A percentile compares a stretch with the other conserved stretches of the same genome.
Evolutionary conservation across 805 yeast genomes (phyloP).

Genomic region (Saccharomycopsis babjevae): DNA sequence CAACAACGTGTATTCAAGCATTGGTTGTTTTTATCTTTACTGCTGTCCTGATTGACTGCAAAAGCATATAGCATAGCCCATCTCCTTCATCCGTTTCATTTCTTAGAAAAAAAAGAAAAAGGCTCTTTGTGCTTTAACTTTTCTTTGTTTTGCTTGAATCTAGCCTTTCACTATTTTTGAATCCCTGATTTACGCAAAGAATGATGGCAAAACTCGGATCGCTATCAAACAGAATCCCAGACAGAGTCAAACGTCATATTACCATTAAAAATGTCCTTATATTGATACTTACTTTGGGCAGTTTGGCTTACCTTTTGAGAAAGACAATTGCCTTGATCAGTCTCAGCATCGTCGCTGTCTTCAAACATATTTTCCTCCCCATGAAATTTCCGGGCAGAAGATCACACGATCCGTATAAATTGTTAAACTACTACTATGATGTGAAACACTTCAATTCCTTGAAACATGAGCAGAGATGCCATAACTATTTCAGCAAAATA

Average conservation of each 20-base stretch:
- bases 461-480: slow-evolving; percentile 13
- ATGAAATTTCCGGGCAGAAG: slow-evolving; percentile 7
- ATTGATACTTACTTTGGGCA: background rate
- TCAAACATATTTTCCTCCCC: slow-evolving; percentile 11
- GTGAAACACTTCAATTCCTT: slow-evolving; percentile 6
- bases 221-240: background rate
- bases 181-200: background rate
- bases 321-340: background rate
- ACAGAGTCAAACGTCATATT: background rate
- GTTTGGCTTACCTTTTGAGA: background rate
- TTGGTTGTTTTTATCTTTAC: too few species aligned
- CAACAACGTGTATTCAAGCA: too few species aligned
- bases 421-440: slow-evolving; percentile 13
- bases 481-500: slow-evolving; percentile 10
- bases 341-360: slow-evolving; percentile 8
- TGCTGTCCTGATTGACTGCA: too few species aligned
- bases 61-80: too few species aligned
- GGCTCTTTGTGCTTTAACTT: background rate
- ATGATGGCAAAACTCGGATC: background rate
- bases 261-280: background rate
- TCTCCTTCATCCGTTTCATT: too few species aligned
- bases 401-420: slow-evolving; percentile 13
- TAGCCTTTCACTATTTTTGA: background rate
- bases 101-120: too few species aligned
- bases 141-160: background rate